A percentile compares a stretch with the other conserved stretches of the same genome.
These are phyloP conservation scores for Peronospora belbahrii DNA, from an alignment of 352 stramenopile species.

Conservation along the genomic window DNA sequence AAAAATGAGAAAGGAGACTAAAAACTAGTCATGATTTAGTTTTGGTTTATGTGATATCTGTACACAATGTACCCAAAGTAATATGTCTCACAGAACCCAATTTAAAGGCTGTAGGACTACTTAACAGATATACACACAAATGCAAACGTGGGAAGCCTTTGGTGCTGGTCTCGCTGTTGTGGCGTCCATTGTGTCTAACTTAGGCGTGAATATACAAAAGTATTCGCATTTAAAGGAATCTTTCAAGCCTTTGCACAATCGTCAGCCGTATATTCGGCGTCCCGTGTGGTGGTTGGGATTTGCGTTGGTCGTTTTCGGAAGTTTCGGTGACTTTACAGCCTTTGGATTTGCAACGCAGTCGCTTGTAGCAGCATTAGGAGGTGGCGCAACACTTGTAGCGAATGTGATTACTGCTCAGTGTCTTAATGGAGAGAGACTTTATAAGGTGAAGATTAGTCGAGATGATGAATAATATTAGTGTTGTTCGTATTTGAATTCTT, in stretches of 20 bases:
- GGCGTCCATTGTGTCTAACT: conserved; percentile 79
- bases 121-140: conserved; percentile 4
- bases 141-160: conserved; percentile 75
- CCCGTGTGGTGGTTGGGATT: conserved; percentile 86
- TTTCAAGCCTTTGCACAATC: conserved; percentile 29
- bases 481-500: not conserved
- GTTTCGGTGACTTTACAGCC: conserved; percentile 81
- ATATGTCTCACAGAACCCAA: not conserved
- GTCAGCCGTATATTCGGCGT: conserved; percentile 73
- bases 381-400: conserved; percentile 77
- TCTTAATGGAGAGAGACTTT: conserved; percentile 73
- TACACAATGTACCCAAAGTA: conserved; percentile 4
- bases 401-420: conserved; percentile 86
- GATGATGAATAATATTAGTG: not conserved
- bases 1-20: no score
- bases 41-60: no score
- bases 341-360: conserved; percentile 88
- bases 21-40: no score
- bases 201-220: conserved; percentile 88
- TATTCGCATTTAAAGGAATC: conserved; percentile 73
- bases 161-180: conserved; percentile 71
- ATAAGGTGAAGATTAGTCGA: conserved; percentile 23
- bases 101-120: no score
- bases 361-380: conserved; percentile 80
- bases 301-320: conserved; percentile 68